A percentile compares a stretch with the other conserved stretches of the same genome.
Evolutionary conservation across 2,329 filamentous ascomycete genomes (phyloP).

Genomic region (Fusarium sublunatum): DNA sequence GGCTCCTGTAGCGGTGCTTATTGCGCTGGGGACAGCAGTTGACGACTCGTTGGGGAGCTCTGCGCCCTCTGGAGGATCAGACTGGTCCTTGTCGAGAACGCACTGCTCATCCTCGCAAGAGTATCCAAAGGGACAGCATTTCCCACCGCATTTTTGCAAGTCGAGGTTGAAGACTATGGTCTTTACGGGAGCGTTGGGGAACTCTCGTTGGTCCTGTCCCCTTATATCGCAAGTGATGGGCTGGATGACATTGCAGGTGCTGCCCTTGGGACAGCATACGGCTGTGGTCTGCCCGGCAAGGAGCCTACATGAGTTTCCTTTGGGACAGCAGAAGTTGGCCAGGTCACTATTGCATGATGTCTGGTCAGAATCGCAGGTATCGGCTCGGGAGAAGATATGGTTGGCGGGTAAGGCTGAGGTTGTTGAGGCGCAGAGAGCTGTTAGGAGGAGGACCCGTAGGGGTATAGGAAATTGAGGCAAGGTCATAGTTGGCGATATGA

Average conservation of each 20-base stretch:
- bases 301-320: slow-evolving; percentile 64
- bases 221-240: slow-evolving; percentile 38
- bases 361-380: slow-evolving; percentile 64
- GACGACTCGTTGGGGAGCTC: slow-evolving; percentile 42
- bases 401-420: slow-evolving; percentile 54
- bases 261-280: slow-evolving; percentile 74
- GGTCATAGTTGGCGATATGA: slow-evolving; percentile 30
- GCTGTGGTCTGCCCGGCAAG: slow-evolving; percentile 74
- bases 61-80: slow-evolving; percentile 50
- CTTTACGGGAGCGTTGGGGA: slow-evolving; percentile 72
- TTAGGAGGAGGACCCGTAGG: slow-evolving; percentile 54
- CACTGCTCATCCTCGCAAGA: slow-evolving; percentile 68
- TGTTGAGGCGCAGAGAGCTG: slow-evolving; percentile 52
- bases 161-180: slow-evolving; percentile 69
- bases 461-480: slow-evolving; percentile 37
- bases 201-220: slow-evolving; percentile 67
- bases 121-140: slow-evolving; percentile 80
- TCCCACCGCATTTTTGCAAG: slow-evolving; percentile 67
- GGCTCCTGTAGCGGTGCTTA: slow-evolving; percentile 38
- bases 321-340: slow-evolving; percentile 76
- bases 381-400: slow-evolving; percentile 57
- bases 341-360: slow-evolving; percentile 66
- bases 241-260: slow-evolving; percentile 67
- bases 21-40: slow-evolving; percentile 29
- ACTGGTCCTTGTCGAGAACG: slow-evolving; percentile 63